These are phyloP conservation scores for Cutaneotrichosporon daszewskae DNA, from an alignment of 1,284 basidiomycete species.

Conservation along the genomic window DNA sequence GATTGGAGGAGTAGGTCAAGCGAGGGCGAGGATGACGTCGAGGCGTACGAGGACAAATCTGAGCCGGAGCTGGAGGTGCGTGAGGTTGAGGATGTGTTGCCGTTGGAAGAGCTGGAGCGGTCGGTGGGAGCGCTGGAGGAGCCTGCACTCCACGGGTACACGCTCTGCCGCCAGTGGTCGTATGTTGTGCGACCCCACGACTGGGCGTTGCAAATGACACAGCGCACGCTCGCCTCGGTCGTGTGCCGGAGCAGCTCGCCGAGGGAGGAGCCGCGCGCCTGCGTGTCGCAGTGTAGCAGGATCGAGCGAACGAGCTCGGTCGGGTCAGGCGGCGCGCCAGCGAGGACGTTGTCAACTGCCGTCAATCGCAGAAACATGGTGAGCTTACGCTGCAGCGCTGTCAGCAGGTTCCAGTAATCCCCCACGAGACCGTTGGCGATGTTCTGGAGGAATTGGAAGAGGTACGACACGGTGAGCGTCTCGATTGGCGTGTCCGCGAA, in stretches of 20 bases:
- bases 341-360: no score
- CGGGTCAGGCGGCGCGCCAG: background rate
- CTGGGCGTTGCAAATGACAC: background rate
- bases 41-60: no score
- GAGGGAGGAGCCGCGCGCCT: background rate
- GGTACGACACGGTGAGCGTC: background rate
- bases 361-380: no score
- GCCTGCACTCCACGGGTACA: no score
- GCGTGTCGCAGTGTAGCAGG: background rate
- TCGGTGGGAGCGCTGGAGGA: no score
- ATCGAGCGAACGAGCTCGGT: background rate
- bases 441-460: background rate
- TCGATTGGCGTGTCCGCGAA: background rate
- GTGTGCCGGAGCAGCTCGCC: background rate
- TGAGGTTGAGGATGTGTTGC: no score
- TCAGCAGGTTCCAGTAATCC: background rate
- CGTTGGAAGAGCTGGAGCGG: no score
- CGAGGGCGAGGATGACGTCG: no score
- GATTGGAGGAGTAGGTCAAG: background rate
- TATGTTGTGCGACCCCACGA: no score
- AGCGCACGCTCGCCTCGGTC: slow-evolving; percentile 1
- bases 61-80: no score
- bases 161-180: no score
- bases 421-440: background rate
- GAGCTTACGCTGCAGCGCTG: background rate